Evolutionary conservation across 2,329 filamentous ascomycete species (phyloP).

Genomic region (Teratosphaeria viscida): DNA sequence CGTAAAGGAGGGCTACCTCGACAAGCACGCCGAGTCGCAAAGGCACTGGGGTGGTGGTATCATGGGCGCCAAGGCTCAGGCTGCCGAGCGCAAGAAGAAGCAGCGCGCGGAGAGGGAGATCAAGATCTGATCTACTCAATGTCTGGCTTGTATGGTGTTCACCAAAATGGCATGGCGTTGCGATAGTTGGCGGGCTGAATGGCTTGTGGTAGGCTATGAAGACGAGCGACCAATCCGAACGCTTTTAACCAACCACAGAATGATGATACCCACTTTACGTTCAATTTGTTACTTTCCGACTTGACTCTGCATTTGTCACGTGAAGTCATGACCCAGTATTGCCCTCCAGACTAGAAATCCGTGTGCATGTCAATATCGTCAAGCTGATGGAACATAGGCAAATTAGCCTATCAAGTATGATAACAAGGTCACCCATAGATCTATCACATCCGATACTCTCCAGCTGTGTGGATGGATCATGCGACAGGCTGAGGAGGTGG

Average conservation of each 20-base stretch:
- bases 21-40: conserved; percentile 86
- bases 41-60: conserved; percentile 99
- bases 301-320: not conserved
- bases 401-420: not conserved
- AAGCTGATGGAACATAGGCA: too few species aligned
- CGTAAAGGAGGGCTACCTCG: conserved; percentile 95
- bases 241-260: not conserved
- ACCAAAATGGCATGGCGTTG: not conserved
- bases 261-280: not conserved
- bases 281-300: not conserved
- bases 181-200: not conserved
- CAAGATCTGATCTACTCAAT: conserved; percentile 65
- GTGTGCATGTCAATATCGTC: too few species aligned
- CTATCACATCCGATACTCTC: not conserved
- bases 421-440: not conserved
- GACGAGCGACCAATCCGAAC: not conserved
- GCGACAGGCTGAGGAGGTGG: not conserved
- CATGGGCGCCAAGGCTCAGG: conserved; percentile 91
- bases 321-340: not conserved
- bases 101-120: conserved; percentile 90
- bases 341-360: too few species aligned
- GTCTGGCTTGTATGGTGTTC: not conserved
- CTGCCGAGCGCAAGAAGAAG: conserved; percentile 70
- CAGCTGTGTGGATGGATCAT: not conserved
- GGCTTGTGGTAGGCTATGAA: not conserved